phyloP scores from a whole-genome alignment of 1,284 basidiomycete species.

The Heliocybe sulcata region DNA sequence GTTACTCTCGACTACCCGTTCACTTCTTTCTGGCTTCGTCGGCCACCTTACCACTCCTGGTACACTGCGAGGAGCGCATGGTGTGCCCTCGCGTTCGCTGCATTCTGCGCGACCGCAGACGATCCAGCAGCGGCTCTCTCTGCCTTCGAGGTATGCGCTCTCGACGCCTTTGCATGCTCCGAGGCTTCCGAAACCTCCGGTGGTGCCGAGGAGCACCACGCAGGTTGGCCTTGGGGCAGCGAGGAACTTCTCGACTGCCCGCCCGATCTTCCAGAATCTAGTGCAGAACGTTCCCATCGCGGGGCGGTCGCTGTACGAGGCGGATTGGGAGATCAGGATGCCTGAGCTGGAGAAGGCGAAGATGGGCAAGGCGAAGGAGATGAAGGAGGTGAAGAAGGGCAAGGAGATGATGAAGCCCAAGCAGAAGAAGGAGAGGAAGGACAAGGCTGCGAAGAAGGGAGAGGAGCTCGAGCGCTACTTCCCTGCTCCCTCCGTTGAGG shows the following conservation, averaged over 20 bases:
- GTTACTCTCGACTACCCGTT: constrained; percentile 45
- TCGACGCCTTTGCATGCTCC: constrained; percentile 33
- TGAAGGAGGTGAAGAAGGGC: constrained; percentile 13
- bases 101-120: constrained; percentile 24
- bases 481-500: constrained; percentile 25
- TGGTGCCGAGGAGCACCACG: constrained; percentile 37
- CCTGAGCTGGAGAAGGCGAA: constrained; percentile 30
- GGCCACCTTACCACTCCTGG: constrained; percentile 53
- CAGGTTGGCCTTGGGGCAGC: constrained; percentile 69
- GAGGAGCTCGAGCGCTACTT: constrained; percentile 43
- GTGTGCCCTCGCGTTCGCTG: constrained; percentile 23
- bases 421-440: constrained; percentile 9
- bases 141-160: constrained; percentile 38
- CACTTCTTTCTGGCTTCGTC: constrained; percentile 46
- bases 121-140: constrained; percentile 32
- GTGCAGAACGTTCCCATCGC: constrained; percentile 69
- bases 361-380: constrained; percentile 6
- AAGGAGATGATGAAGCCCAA: constrained; percentile 21
- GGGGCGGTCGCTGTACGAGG: constrained; percentile 61
- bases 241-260: constrained; percentile 61
- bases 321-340: constrained; percentile 54
- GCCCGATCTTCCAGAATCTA: constrained; percentile 70
- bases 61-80: constrained; percentile 25
- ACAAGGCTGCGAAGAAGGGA: constrained; percentile 12
- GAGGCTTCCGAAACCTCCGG: constrained; percentile 50